Evolutionary conservation across 768 basidiomycete genomes (phyloP), one percentile per base, ranked within the genome.

Genomic region (Suillus bovinus): DNA sequence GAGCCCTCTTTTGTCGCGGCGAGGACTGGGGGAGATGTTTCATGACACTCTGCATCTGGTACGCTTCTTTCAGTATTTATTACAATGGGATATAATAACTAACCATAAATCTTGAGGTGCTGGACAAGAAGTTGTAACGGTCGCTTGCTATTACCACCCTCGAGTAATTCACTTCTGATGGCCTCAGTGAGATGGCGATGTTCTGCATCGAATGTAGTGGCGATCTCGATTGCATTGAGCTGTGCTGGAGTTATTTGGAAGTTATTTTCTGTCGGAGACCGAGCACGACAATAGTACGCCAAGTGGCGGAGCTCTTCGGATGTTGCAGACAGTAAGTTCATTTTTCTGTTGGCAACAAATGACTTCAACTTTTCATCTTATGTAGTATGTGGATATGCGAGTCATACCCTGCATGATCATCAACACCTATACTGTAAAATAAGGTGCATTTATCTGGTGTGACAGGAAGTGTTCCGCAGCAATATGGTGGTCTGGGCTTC

Each of bases 91-190:
- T 29, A 54, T 20, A 20, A 34, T 27, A 8, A 68, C 68, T 20
- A 60, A 81, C 82, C 76, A 56, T 83, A 82, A 3, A 82, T 76
- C 42, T 82, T 80, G 54, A 82, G 24, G 36, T 39, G 8, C 17
- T 39, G 24, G 24, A 41, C 36, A 34, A 56, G 24, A 20, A 68
- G 62, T 82, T 82, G 68, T 80, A 80, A 8, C 80, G 63, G 63
- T 82, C 79, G 59, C 8, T 65, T 52, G 24, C 68, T 61, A n/a
- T 64, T 59, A 2, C 67, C 63, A 16, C 73, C 69, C n/a, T 70
- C 58, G 20, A 74, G 53, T 7, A 75, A 62, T 27, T 64, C 54
- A 1, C 58, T 52, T 10, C 65, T 66, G 49, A 78, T 66, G 13
- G 62, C 47, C n/a, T 74, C 70, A 11, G 77, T 34, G 8, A 81